Evolutionary conservation across 2,329 filamentous ascomycete species (phyloP).

Genomic region (Aureobasidium sp.): DNA sequence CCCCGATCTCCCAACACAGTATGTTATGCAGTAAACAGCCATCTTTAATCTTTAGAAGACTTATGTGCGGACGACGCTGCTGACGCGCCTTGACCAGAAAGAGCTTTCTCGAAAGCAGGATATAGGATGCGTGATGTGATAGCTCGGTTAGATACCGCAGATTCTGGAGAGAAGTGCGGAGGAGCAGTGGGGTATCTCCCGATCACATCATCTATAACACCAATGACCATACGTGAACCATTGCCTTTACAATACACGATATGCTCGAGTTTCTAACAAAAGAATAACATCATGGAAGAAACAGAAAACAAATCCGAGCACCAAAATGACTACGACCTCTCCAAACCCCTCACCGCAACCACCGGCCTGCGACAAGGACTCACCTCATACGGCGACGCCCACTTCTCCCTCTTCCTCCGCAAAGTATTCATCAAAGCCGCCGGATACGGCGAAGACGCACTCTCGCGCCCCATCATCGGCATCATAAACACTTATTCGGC

Average conservation of each 20-base stretch:
- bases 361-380: slow-evolving; percentile 57
- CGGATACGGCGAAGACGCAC: slow-evolving; percentile 64
- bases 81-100: background rate
- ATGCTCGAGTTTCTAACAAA: background rate
- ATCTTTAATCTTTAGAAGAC: background rate
- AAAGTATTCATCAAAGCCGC: slow-evolving; percentile 74
- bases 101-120: background rate
- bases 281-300: background rate
- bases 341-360: slow-evolving; percentile 43
- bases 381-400: slow-evolving; percentile 63
- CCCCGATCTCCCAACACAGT: background rate
- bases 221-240: background rate
- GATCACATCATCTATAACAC: background rate
- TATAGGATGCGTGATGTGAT: background rate
- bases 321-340: slow-evolving; percentile 51
- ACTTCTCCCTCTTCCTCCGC: slow-evolving; percentile 67
- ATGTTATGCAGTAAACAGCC: background rate
- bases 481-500: slow-evolving; percentile 67
- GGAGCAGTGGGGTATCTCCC: background rate
- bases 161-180: slow-evolving; percentile 5
- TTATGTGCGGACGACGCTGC: background rate
- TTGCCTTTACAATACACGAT: background rate
- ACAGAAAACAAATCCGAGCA: background rate
- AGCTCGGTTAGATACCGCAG: background rate
- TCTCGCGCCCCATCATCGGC: slow-evolving; percentile 64